These are phyloP conservation scores for Thermothelomyces thermophilus DNA, from an alignment of 2,329 filamentous ascomycete genomes.

Conservation along the genomic window DNA sequence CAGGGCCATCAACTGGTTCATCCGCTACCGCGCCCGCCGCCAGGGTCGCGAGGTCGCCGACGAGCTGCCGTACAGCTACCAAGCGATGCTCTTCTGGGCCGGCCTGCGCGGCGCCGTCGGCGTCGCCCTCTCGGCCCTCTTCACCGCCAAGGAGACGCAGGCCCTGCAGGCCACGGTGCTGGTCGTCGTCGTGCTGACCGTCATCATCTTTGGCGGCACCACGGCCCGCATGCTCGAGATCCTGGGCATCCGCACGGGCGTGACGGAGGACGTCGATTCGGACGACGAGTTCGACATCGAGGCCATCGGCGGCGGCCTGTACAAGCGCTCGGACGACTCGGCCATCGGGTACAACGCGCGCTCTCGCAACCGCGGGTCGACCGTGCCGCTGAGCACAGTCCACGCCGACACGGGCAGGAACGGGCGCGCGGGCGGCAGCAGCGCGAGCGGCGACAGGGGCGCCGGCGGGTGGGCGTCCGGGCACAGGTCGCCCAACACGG, in stretches of 20 bases:
- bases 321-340: slow-evolving; percentile 70
- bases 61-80: slow-evolving; percentile 89
- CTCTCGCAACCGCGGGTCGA: slow-evolving; percentile 46
- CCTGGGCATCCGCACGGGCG: slow-evolving; percentile 88
- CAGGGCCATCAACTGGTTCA: slow-evolving; percentile 83
- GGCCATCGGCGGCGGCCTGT: slow-evolving; percentile 64
- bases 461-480: slow-evolving; percentile 47
- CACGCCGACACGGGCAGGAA: no score
- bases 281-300: slow-evolving; percentile 99
- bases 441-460: slow-evolving; percentile 1
- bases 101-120: slow-evolving; percentile 92
- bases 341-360: slow-evolving; percentile 73
- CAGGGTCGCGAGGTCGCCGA: slow-evolving; percentile 69
- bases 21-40: slow-evolving; percentile 74
- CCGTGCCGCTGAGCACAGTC: slow-evolving; percentile 50
- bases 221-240: slow-evolving; percentile 98
- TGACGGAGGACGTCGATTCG: slow-evolving; percentile 93
- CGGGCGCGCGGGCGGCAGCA: slow-evolving; percentile 22
- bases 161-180: slow-evolving; percentile 91
- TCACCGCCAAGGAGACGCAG: slow-evolving; percentile 73
- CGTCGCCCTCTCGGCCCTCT: slow-evolving; percentile 83
- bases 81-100: slow-evolving; percentile 99
- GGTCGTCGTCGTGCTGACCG: slow-evolving; percentile 92
- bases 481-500: slow-evolving; percentile 41
- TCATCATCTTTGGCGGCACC: slow-evolving; percentile 97